Evolutionary conservation across 768 basidiomycete species (phyloP), one percentile per base, ranked within the genome.

Genomic region (Lactarius psammicola): DNA sequence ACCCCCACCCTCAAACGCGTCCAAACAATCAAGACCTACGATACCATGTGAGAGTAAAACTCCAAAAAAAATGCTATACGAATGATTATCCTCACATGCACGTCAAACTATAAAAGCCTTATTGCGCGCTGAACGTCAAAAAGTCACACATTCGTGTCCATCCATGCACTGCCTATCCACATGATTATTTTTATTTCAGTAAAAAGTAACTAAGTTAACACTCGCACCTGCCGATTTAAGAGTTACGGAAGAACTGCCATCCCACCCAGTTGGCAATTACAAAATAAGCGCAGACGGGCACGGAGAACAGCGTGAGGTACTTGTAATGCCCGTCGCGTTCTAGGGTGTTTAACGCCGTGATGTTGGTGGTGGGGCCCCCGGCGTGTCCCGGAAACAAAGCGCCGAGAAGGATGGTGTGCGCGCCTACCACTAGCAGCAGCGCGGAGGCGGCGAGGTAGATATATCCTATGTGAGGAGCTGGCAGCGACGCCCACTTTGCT

Each of bases 211-310:
- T n/a, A n/a, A n/a, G n/a, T n/a, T n/a, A n/a, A n/a, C n/a, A n/a
- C n/a, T n/a, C n/a, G n/a, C n/a, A n/a, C n/a, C n/a, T n/a, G n/a
- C n/a, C n/a, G n/a, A n/a, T n/a, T n/a, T n/a, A 38, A 15, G 36
- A 93, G 75, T 95, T 94, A 53, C 90, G 86, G 74, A 93, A 98
- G 76, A 94, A 97, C 76, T 98, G 94, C 94, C 95, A 98, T 49
- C 95, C 95, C 44, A 96, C 92, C 96, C 96, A 98, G 72, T 98
- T 98, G 49, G 94, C 94, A 72, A 98, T 98, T 60, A 94, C 90
- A 75, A 95, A 96, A 77, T 93, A 95, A 46, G 89, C 81, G 11
- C 82, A 85, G 9, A 88, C 87, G 15, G 96, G 94, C 54, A 98
- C 82, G 53, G 95, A 79, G 44, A 97, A 77, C 13, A 95, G 76